These are phyloP conservation scores for Globisporangium megalacanthum DNA, from an alignment of 352 stramenopile species.

Conservation along the genomic window DNA sequence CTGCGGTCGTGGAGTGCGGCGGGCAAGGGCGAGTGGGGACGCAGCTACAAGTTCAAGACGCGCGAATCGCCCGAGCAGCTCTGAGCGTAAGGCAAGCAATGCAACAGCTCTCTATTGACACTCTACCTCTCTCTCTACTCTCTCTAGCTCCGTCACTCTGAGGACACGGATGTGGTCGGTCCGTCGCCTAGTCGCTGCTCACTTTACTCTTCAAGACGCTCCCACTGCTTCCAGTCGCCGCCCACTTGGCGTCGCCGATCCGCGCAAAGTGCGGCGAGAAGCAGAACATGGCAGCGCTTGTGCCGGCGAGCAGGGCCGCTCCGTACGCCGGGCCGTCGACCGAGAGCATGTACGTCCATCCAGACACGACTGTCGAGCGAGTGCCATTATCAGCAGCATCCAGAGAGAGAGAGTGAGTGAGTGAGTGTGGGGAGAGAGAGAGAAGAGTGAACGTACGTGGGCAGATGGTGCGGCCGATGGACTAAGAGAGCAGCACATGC, in stretches of 20 bases:
- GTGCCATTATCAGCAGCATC: not conserved
- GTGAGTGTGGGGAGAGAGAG: not conserved
- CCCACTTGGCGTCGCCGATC: conserved; percentile 21
- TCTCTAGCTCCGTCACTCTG: too few species aligned
- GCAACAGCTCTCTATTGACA: not conserved
- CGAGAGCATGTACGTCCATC: conserved; percentile 69
- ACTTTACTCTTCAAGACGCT: conserved; percentile 22
- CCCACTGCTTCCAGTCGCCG: not conserved
- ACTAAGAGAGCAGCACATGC: conserved; percentile 23
- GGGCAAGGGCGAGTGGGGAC: conserved; percentile 55
- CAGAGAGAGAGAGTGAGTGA: not conserved
- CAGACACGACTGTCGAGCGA: conserved; percentile 54
- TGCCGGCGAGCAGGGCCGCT: conserved; percentile 48
- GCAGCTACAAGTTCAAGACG: conserved; percentile 33
- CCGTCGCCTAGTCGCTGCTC: conserved; percentile 17
- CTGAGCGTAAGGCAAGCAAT: not conserved
- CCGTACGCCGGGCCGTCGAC: conserved; percentile 67
- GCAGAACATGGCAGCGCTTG: conserved; percentile 55
- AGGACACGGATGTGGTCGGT: not conserved
- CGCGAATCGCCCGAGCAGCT: conserved; percentile 23
- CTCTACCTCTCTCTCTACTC: not conserved
- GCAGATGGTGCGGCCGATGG: conserved; percentile 67
- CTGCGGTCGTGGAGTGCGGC: conserved; percentile 54
- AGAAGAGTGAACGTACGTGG: conserved; percentile 41
- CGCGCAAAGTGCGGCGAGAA: conserved; percentile 58